These are phyloP conservation scores for Aspergillus fischeri DNA, from an alignment of 2,329 filamentous ascomycete species.

Conservation along the genomic window DNA sequence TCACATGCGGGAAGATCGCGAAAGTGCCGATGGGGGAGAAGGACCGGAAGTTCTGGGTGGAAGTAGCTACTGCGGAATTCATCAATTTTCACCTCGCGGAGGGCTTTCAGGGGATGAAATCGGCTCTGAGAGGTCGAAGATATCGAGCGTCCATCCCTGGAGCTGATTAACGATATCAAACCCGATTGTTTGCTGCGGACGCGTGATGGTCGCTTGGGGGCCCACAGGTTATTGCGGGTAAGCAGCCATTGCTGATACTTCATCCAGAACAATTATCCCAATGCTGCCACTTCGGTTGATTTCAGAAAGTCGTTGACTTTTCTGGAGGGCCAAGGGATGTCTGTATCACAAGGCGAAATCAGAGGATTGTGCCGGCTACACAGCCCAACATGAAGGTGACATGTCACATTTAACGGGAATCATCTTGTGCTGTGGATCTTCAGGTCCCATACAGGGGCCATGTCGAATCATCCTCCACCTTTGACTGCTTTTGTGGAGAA, in stretches of 20 bases:
- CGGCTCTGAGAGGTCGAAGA: conserved; percentile 6
- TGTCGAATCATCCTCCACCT: background rate
- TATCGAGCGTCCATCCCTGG: background rate
- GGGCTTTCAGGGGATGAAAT: conserved; percentile 24
- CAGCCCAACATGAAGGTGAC: background rate
- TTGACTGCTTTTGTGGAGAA: background rate
- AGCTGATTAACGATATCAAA: background rate
- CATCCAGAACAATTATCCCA: conserved; percentile 20
- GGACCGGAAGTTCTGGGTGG: conserved; percentile 47
- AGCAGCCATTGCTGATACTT: conserved; percentile 22
- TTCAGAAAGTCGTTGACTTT: background rate
- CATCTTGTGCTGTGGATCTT: background rate
- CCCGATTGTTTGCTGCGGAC: background rate
- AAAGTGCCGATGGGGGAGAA: conserved; percentile 47
- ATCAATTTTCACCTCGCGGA: conserved; percentile 35
- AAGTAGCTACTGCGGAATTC: conserved; percentile 55
- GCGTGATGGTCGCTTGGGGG: conserved; percentile 4
- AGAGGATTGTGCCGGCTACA: background rate
- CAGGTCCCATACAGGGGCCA: background rate
- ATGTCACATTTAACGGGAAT: background rate
- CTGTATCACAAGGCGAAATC: background rate
- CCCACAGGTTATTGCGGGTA: conserved; percentile 10
- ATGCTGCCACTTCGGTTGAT: background rate
- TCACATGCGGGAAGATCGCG: conserved; percentile 48
- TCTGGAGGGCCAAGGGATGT: background rate